Conservation (phyloP, 2,329 filamentous ascomycete species). For the Apiospora pterosperma region DNA sequence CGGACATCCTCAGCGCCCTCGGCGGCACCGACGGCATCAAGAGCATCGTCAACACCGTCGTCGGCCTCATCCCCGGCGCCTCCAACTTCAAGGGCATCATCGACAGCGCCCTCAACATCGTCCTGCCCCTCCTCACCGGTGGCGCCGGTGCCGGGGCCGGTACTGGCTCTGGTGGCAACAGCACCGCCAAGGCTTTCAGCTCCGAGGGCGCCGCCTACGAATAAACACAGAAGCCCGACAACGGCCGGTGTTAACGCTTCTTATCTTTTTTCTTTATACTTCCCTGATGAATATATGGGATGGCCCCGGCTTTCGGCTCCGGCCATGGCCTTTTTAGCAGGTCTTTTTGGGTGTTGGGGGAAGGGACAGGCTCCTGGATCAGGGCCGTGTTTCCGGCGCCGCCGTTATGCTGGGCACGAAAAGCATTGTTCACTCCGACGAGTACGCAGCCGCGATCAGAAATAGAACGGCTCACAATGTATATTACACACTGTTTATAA, state of each 20-base stretch:
- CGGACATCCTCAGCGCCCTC: neutral
- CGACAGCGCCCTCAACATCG: neutral
- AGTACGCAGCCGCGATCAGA: neutral
- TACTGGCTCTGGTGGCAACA: neutral
- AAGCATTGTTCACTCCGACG: neutral
- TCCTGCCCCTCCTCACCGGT: neutral
- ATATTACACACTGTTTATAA: neutral
- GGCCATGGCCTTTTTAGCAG: neutral
- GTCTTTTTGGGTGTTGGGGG: neutral
- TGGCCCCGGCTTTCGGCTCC: neutral
- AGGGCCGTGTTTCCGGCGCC: neutral
- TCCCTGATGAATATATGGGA: neutral
- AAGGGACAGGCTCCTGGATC: neutral
- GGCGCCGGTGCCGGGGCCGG: neutral
- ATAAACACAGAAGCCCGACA: no score
- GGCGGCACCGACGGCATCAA: neutral
- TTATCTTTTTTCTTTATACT: no score
- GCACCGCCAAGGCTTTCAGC: neutral
- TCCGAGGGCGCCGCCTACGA: neutral
- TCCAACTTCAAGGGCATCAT: neutral
- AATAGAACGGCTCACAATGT: neutral
- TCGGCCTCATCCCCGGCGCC: neutral
- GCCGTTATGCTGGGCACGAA: no score
- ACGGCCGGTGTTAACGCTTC: no score
- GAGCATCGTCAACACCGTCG: neutral